Conservation (phyloP, 352 stramenopile species). For the Pythium myriotylum region DNA sequence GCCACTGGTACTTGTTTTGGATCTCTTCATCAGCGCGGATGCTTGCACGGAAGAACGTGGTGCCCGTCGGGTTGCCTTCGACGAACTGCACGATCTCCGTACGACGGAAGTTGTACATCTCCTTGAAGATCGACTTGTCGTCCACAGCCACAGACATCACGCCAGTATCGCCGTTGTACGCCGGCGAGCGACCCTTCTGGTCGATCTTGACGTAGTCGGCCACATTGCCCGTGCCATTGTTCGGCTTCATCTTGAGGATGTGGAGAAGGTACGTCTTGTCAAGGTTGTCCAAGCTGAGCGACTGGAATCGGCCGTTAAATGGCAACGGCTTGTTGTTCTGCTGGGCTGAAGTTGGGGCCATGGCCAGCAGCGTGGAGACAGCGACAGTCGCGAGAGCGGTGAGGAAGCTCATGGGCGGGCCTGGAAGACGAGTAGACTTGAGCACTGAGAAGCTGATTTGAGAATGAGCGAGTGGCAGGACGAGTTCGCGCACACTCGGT, state of each 20-base stretch:
- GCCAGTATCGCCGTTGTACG: conserved; percentile 37
- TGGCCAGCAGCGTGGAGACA: neutral
- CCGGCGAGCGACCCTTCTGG: conserved; percentile 29
- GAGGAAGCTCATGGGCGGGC: conserved; percentile 8
- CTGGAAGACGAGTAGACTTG: neutral
- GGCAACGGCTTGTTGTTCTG: conserved; percentile 13
- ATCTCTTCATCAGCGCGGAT: conserved; percentile 17
- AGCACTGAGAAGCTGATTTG: neutral
- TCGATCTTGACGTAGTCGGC: conserved; percentile 37
- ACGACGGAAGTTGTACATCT: conserved; percentile 31
- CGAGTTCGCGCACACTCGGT: too few relatives aligned
- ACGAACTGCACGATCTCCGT: conserved; percentile 39
- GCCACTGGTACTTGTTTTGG: conserved; percentile 23
- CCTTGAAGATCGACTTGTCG: conserved; percentile 31
- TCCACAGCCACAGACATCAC: conserved; percentile 37
- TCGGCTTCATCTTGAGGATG: conserved; percentile 26
- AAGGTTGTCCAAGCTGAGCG: conserved; percentile 7
- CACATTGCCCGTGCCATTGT: conserved; percentile 31
- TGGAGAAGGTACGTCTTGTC: conserved; percentile 19
- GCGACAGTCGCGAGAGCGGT: conserved; percentile 3
- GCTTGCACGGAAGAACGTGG: conserved; percentile 39
- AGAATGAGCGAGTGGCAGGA: neutral
- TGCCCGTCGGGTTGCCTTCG: conserved; percentile 30
- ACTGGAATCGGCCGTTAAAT: conserved; percentile 15
- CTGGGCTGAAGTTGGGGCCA: neutral